These are phyloP conservation scores for Phytopythium mirpurense DNA, from an alignment of 352 stramenopile species.

Conservation along the genomic window DNA sequence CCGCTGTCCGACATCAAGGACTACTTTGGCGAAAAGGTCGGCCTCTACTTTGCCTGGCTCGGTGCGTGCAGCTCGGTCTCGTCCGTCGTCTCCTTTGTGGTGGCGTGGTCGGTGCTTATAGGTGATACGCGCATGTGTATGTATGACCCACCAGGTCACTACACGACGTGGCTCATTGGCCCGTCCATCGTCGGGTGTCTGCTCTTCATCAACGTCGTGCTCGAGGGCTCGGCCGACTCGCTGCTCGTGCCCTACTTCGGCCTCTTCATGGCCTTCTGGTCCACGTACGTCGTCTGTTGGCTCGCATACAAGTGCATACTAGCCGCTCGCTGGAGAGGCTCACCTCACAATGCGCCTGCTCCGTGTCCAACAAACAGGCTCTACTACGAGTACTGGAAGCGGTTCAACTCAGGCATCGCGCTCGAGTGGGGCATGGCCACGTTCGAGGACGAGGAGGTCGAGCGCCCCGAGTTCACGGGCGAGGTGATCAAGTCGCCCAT, in stretches of 20 bases:
- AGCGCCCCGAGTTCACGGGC: constrained; percentile 68
- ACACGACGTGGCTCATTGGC: constrained; percentile 92
- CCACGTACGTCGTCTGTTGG: constrained; percentile 29
- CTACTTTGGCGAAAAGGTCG: constrained; percentile 89
- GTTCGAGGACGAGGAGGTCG: constrained; percentile 68
- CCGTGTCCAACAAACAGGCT: constrained; percentile 17
- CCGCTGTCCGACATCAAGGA: constrained; percentile 64
- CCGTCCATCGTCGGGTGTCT: constrained; percentile 85
- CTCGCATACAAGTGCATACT: too few species aligned
- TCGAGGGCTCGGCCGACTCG: constrained; percentile 50
- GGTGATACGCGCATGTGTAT: background rate
- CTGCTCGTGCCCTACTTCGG: constrained; percentile 65
- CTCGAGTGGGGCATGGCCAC: constrained; percentile 73
- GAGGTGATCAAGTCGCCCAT: constrained; percentile 67
- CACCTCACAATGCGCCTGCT: background rate
- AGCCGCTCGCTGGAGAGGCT: too few species aligned
- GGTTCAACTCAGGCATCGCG: constrained; percentile 59
- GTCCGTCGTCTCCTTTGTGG: too few species aligned
- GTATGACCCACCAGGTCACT: constrained; percentile 54
- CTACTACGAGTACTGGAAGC: constrained; percentile 85
- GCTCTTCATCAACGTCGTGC: constrained; percentile 83
- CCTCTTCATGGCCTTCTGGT: constrained; percentile 83
- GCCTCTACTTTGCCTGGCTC: constrained; percentile 97
- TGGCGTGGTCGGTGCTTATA: too few species aligned
- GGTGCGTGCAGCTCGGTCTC: constrained; percentile 42